phyloP scores from a whole-genome alignment of 2,329 filamentous ascomycete genomes.

The Ophiocordyceps camponoti-leonardi region DNA sequence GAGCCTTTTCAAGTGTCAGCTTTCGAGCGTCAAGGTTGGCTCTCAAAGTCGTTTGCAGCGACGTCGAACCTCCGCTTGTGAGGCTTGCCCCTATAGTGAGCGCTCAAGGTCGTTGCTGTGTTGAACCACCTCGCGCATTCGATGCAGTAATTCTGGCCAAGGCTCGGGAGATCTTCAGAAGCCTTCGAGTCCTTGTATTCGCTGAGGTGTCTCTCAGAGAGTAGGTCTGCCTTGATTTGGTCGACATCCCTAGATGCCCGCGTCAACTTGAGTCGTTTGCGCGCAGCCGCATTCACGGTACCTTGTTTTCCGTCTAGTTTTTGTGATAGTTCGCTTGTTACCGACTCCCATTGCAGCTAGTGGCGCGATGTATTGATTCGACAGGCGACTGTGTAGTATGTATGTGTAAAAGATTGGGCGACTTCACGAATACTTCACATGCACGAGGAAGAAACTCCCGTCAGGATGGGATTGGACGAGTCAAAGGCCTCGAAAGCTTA shows the following conservation, averaged over 20 bases:
- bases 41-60: neutral
- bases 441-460: too few relatives aligned
- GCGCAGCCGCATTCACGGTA: slow-evolving; percentile 9
- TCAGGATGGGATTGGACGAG: too few relatives aligned
- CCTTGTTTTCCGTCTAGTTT: slow-evolving; percentile 58
- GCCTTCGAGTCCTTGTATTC: slow-evolving; percentile 66
- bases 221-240: slow-evolving; percentile 73
- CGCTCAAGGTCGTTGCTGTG: slow-evolving; percentile 54
- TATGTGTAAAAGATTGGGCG: too few relatives aligned
- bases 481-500: too few relatives aligned
- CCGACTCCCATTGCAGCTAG: slow-evolving; percentile 42
- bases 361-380: neutral
- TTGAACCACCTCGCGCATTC: slow-evolving; percentile 98
- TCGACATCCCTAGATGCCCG: slow-evolving; percentile 62
- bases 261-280: neutral
- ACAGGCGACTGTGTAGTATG: too few relatives aligned
- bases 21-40: slow-evolving; percentile 1
- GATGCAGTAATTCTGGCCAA: slow-evolving; percentile 75
- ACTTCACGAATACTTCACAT: too few relatives aligned
- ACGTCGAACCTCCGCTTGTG: slow-evolving; percentile 60
- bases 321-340: slow-evolving; percentile 49
- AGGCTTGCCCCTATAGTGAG: slow-evolving; percentile 73
- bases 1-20: slow-evolving; percentile 34
- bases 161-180: slow-evolving; percentile 69
- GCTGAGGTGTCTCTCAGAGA: slow-evolving; percentile 60